A percentile compares a stretch with the other conserved stretches of the same genome.
Evolutionary conservation across 805 yeast species (phyloP).

Genomic region (Candida endomychidarum): DNA sequence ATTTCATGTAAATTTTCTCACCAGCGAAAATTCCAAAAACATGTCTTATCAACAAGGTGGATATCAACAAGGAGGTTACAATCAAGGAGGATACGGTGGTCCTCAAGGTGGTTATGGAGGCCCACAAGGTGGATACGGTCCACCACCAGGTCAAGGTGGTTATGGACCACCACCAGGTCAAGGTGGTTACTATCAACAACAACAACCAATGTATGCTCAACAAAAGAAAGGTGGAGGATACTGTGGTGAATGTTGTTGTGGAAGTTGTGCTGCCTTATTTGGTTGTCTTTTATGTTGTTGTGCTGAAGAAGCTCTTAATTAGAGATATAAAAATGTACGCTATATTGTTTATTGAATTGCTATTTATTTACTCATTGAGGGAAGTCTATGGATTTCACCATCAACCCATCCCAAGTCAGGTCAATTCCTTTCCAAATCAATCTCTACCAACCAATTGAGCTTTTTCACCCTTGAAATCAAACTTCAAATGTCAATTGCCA

Average conservation of each 20-base stretch:
- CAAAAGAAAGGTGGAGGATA: slow-evolving; percentile 23
- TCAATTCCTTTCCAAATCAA: too few relatives aligned
- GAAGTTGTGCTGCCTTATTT: slow-evolving; percentile 36
- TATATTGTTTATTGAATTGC: too few relatives aligned
- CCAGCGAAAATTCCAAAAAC: slow-evolving; percentile 2
- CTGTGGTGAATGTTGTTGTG: slow-evolving; percentile 37
- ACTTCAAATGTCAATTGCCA: too few relatives aligned
- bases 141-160: slow-evolving; percentile 22
- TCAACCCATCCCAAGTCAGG: too few relatives aligned
- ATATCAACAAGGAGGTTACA: slow-evolving; percentile 11
- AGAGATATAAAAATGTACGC: slow-evolving; percentile 1
- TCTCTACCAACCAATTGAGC: too few relatives aligned
- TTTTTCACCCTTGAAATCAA: not conserved
- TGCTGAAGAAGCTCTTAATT: slow-evolving; percentile 9
- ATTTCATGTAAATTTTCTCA: not conserved
- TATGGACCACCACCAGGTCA: slow-evolving; percentile 21
- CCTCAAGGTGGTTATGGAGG: slow-evolving; percentile 12
- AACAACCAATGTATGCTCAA: slow-evolving; percentile 44
- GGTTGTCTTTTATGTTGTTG: slow-evolving; percentile 10
- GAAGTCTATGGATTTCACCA: too few relatives aligned
- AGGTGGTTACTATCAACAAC: slow-evolving; percentile 39
- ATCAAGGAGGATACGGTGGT: slow-evolving; percentile 16
- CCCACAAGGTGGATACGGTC: slow-evolving; percentile 24
- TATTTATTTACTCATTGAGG: too few relatives aligned
- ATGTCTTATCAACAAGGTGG: slow-evolving; percentile 11